Conservation (phyloP, 495 filamentous ascomycete genomes). For the Talaromyces proteolyticus region DNA sequence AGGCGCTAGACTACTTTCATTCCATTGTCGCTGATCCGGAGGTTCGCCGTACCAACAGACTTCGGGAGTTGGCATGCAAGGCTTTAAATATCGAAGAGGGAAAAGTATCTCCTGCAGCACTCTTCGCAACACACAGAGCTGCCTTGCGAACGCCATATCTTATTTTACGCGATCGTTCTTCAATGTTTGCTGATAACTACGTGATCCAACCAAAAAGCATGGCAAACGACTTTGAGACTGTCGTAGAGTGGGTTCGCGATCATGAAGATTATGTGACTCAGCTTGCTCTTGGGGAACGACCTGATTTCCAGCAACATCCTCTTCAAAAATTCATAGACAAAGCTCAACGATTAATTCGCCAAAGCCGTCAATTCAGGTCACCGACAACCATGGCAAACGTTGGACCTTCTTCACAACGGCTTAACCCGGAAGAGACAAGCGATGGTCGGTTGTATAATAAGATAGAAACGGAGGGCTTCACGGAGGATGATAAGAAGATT, state of each 20-base stretch:
- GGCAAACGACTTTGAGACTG: conserved; percentile 35
- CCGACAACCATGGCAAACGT: conserved; percentile 52
- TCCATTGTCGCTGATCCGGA: conserved; percentile 37
- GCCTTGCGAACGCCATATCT: conserved; percentile 32
- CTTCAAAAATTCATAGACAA: conserved; percentile 57
- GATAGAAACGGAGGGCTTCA: conserved; percentile 29
- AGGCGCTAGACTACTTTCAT: conserved; percentile 44
- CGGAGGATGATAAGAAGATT: conserved; percentile 45
- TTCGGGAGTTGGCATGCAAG: conserved; percentile 56
- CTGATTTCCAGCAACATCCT: conserved; percentile 22
- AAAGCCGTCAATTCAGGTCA: conserved; percentile 57
- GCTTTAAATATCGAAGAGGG: conserved; percentile 37
- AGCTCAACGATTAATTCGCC: conserved; percentile 56
- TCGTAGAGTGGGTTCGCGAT: conserved; percentile 50
- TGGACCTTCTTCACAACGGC: conserved; percentile 37
- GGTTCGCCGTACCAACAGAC: conserved; percentile 45
- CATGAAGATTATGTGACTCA: conserved; percentile 43
- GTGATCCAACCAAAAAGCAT: conserved; percentile 45
- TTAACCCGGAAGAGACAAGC: conserved; percentile 24
- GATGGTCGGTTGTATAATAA: conserved; percentile 34
- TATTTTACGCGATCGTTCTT: conserved; percentile 44
- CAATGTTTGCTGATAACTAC: conserved; percentile 31
- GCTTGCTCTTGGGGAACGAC: conserved; percentile 16
- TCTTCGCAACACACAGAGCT: conserved; percentile 66
- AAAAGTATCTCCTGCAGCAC: conserved; percentile 41